Base-by-base conservation (phyloP, 768 basidiomycete genomes). In the Russula olivacea region DNA sequence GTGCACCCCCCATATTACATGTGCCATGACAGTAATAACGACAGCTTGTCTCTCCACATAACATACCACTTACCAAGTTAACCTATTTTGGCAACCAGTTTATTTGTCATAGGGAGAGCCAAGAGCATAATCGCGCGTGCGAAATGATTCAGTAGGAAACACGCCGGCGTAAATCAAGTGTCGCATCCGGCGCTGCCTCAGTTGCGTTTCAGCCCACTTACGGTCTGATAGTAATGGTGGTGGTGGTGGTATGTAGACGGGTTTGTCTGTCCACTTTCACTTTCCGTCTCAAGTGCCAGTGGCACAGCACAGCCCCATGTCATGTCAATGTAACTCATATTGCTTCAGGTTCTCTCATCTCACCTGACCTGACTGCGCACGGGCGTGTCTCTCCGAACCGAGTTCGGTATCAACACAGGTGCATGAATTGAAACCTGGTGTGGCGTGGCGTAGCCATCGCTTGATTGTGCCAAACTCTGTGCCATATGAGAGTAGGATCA, bases 1-100 rank as follows among this genome's bases (percentile, higher is more conserved):
- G 45, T 49, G 38, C 32, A 11, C 17, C n/a, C 36, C 43, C 45
- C 21, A 38, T 58, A 38, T 58, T 32, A 56, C 55, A 56, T 55
- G 40, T 4, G n/a, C 25, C 4, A 19, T 41, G 28, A 32, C 38
- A 38, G 47, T 57, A 41, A 32, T 34, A 7, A 21, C 53, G 55
- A 50, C 30, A 51, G 8, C 41, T 19, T 43, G 40, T 41, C 40
- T 41, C 40, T 28, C 28, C 28, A n/a, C 21, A 23, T 21, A 21
- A 47, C n/a, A 47, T 47, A 47, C 6, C 43, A 47, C 21, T 21
- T 47, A 11, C 45, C 19, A 47, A 0, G 21, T 47, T 47, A 12
- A 47, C 45, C 45, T 12, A 47, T 47, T 47, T n/a, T 21, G 45
- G 45, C 41, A 43, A 19, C 17, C 17, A 19, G 41, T 19, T 12